Evolutionary conservation across 1,284 basidiomycete species (phyloP).

Genomic region (Cutaneotrichosporon dermatis): DNA sequence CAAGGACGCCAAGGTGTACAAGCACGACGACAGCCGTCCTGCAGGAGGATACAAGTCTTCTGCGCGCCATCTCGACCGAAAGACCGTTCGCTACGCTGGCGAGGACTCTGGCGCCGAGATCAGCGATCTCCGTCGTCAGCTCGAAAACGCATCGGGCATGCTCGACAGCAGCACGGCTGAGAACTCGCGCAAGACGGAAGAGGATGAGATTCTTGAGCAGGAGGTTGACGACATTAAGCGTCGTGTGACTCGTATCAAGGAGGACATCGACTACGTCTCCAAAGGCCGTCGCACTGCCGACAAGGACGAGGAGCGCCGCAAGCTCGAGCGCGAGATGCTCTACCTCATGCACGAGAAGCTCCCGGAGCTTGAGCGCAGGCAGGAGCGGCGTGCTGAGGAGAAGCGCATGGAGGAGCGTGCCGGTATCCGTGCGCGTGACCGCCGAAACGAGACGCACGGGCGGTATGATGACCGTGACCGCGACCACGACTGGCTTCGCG

Average conservation of each 20-base stretch:
- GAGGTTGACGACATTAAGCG: conserved; percentile 86
- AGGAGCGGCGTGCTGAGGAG: conserved; percentile 73
- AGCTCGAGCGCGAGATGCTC: conserved; percentile 83
- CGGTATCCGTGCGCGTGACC: conserved; percentile 73
- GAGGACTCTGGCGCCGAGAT: conserved; percentile 71
- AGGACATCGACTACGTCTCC: conserved; percentile 87
- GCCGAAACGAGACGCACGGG: conserved; percentile 74
- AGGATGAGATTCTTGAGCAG: conserved; percentile 82
- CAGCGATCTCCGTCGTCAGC: conserved; percentile 77
- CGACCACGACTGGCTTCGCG: conserved; percentile 45
- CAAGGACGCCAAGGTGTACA: conserved; percentile 90
- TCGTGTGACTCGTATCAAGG: conserved; percentile 79
- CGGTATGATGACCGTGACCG: conserved; percentile 56
- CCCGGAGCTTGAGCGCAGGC: conserved; percentile 81
- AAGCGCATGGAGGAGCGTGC: conserved; percentile 72
- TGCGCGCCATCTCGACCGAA: conserved; percentile 81
- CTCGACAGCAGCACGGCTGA: conserved; percentile 69
- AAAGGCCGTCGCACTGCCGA: conserved; percentile 67
- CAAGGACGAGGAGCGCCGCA: conserved; percentile 80
- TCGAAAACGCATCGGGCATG: conserved; percentile 75
- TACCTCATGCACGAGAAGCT: conserved; percentile 84
- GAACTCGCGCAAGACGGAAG: conserved; percentile 60
- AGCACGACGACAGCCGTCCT: conserved; percentile 63
- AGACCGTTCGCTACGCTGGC: conserved; percentile 68
- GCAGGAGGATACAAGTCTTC: conserved; percentile 67